Conservation (phyloP, 208 protist genomes). For the Lotmaria passim region DNA sequence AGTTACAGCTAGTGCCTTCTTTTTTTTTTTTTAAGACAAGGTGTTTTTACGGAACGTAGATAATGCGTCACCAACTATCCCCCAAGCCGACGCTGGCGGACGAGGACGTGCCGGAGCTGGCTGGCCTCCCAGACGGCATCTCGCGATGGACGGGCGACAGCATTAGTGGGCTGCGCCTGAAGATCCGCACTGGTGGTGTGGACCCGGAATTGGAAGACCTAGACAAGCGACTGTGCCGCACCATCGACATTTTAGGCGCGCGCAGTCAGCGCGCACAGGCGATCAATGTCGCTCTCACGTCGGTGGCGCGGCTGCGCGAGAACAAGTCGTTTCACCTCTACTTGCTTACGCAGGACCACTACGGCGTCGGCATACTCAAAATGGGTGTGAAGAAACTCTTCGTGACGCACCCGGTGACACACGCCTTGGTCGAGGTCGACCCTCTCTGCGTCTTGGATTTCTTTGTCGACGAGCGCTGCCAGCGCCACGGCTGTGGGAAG, state of each 20-base stretch:
- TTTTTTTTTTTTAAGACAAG: too few relatives aligned
- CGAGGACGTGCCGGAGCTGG: slow-evolving; percentile 29
- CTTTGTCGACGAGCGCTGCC: slow-evolving; percentile 88
- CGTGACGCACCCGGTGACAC: slow-evolving; percentile 56
- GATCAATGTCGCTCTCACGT: slow-evolving; percentile 66
- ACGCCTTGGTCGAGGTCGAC: slow-evolving; percentile 81
- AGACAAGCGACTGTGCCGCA: slow-evolving; percentile 48
- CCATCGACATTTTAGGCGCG: slow-evolving; percentile 81
- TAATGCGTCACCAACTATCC: slow-evolving; percentile 17
- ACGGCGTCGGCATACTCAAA: slow-evolving; percentile 89
- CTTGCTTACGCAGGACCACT: slow-evolving; percentile 51
- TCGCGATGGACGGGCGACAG: slow-evolving; percentile 56
- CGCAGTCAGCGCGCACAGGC: slow-evolving; percentile 66
- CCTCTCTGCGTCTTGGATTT: slow-evolving; percentile 95
- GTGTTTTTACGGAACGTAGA: not conserved
- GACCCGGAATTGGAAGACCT: slow-evolving; percentile 27
- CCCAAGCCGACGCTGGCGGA: slow-evolving; percentile 9
- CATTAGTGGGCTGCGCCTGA: slow-evolving; percentile 41
- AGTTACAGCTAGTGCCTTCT: too few relatives aligned
- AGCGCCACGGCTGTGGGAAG: slow-evolving; percentile 87
- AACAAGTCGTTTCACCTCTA: slow-evolving; percentile 69
- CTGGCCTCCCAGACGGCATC: slow-evolving; percentile 61
- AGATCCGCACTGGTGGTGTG: slow-evolving; percentile 10
- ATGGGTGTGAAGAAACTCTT: slow-evolving; percentile 92
- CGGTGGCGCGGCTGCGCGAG: slow-evolving; percentile 59